Base-by-base conservation (phyloP, 352 stramenopile species). In the Phytophthora boehmeriae region DNA sequence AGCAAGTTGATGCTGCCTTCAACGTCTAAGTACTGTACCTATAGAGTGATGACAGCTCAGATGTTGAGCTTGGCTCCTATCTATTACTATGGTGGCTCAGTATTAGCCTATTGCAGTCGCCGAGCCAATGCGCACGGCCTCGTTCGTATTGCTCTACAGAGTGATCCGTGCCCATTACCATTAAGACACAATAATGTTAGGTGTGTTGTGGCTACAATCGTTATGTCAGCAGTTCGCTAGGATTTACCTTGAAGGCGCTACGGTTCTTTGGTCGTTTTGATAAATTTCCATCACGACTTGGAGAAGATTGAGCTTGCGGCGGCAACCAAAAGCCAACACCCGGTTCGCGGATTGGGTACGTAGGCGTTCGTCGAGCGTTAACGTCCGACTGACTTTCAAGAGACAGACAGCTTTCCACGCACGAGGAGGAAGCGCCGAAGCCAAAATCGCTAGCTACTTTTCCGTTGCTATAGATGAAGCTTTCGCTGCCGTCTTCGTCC, bases 401-500 rank as follows among this genome's bases (percentile, higher is more conserved):
- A 3, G 60, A 69, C 16, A 46, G 46, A 39, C 51, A 67, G 25
- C 54, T 70, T 28, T 63, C 42, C 16, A 41, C 53, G 57, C 56
- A 60, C n/a, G n/a, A n/a, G 13, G 59, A 64, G 10, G 50, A 63
- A 11, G 59, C 6, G 8, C 54, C 46, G 3, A 41, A 38, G 45
- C 69, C 53, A 56, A 65, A 59, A 28, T 54, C 54, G 28, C 0
- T 30, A 19, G 35, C n/a, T 25, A 51, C 39, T 13, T 59, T 35
- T 36, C 43, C 59, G 38, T 58, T 73, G 34, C 25, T 52, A 54
- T 53, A 59, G 8, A 17, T 35, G 30, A 34, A 61, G 30, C 53
- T 73, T 28, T 66, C 66, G 3, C 68, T n/a, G n/a, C n/a, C 61
- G 0, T 75, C 59, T 4, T 74, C 71, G 1, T 68, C 66, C 10